Base-by-base conservation (phyloP, 2,329 filamentous ascomycete species). In the Pezicula radicicola region DNA sequence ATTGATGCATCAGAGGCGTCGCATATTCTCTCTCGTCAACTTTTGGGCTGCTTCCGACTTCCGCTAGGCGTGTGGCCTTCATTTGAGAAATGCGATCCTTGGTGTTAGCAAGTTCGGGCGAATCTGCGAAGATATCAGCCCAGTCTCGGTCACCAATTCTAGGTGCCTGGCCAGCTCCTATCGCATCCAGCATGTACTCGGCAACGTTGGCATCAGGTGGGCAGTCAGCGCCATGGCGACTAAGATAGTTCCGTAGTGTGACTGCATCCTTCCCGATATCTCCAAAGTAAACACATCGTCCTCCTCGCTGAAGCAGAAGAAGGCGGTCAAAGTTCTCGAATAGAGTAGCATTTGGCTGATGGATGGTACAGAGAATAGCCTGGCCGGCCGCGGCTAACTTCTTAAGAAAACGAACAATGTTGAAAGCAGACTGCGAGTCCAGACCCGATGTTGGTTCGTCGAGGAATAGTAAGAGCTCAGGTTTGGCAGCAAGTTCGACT, bases 1-100 rank as follows among this genome's bases (percentile, higher is more conserved):
- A 81, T 75, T 96, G 92, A 67, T 91, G 88, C 71, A 73, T 75
- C 8, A 91, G 70, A 0, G 92, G 89, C 0, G 90, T 92, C 0
- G 92, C 92, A 62, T 88, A 96, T 69, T 96, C 91, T 61, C 80
- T 84, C 57, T 91, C 81, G 3, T 72, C 70, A 2, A 66, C 63
- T 28, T 62, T 61, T 9, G 60, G 50, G 18, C 60, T 54, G 60
- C 59, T 58, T 8, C 62, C 72, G 12, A 76, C 75, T 48, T 75
- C 74, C 15, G 74, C 66, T 4, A 74, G 68, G 43, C 82, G 76
- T 16, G 74, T 66, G 4, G 70, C 64, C 59, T 84, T 85, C 67
- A 86, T 76, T 27, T 71, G 69, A 6, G 73, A 59, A 51, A 87
- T 84, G 6, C 80, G 74, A 36, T 74, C 68, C 62, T 85, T 84